Conservation (phyloP, 2,329 filamentous ascomycete genomes). For the Aspergillus aculeatus region DNA sequence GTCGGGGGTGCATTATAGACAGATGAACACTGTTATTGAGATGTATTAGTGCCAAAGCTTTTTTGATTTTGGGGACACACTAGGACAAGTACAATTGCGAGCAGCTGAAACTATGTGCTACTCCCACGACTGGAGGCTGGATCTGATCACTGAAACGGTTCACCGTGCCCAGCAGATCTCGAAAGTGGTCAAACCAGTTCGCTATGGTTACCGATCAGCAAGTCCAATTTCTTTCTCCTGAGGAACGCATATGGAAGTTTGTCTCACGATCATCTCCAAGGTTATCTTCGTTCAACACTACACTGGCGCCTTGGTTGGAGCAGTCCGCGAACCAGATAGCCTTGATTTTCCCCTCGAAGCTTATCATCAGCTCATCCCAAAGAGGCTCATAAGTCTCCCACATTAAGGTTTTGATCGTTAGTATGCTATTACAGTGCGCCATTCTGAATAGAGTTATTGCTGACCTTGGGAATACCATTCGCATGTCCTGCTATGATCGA, state of each 20-base stretch:
- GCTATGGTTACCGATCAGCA: constrained; percentile 50
- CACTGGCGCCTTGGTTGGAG: constrained; percentile 72
- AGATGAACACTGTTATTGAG: constrained; percentile 51
- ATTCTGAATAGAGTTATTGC: background rate
- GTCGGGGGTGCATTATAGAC: constrained; percentile 70
- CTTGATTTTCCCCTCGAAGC: constrained; percentile 58
- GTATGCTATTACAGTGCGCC: too few species aligned
- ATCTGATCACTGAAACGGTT: constrained; percentile 11
- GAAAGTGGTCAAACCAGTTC: constrained; percentile 60
- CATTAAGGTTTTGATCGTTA: background rate
- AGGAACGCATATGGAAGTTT: too few species aligned
- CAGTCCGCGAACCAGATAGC: constrained; percentile 80
- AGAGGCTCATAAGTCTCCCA: constrained; percentile 80
- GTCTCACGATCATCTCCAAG: constrained; percentile 74
- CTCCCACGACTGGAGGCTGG: constrained; percentile 62
- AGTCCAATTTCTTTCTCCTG: background rate
- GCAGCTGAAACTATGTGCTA: constrained; percentile 81
- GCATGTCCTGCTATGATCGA: constrained; percentile 57
- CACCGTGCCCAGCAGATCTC: constrained; percentile 66
- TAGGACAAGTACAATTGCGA: constrained; percentile 52
- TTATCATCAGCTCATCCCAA: constrained; percentile 69
- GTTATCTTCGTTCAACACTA: constrained; percentile 66
- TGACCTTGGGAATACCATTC: constrained; percentile 66
- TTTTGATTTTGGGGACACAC: background rate
- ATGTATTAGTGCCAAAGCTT: background rate